Conservation (phyloP, 306 rosid species). For the Sicyos baderoa region DNA sequence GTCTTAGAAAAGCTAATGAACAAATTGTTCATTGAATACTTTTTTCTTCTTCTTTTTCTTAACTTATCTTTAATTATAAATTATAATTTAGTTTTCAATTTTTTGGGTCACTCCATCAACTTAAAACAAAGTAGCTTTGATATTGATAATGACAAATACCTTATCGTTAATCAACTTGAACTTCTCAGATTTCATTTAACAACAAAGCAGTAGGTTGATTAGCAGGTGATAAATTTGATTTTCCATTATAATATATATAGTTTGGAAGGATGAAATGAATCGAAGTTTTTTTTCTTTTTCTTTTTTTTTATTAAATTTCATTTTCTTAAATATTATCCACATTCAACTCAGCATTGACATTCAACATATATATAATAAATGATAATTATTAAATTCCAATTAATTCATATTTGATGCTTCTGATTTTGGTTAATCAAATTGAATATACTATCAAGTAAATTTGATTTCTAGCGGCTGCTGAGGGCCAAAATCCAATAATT, state of each 20-base stretch:
- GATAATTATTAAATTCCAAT: too few species aligned
- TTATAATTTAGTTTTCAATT: not conserved
- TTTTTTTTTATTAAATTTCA: too few species aligned
- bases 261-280: constrained; percentile 4
- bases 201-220: constrained; percentile 4
- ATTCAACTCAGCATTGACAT: too few species aligned
- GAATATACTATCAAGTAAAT: not conserved
- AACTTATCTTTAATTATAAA: not conserved
- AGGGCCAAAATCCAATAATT: too few species aligned
- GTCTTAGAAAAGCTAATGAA: too few species aligned
- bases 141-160: not conserved
- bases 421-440: not conserved
- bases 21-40: too few species aligned
- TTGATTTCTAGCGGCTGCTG: constrained; percentile 1
- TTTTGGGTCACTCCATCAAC: not conserved
- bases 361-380: too few species aligned
- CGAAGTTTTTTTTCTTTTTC: not conserved
- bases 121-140: constrained; percentile 8
- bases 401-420: too few species aligned
- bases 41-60: too few species aligned
- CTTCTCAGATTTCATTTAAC: not conserved
- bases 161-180: not conserved
- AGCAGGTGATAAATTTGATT: constrained; percentile 5
- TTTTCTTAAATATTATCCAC: too few species aligned
- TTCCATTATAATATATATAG: not conserved